phyloP scores from a whole-genome alignment of 129 eudicot genomes.

The Erigeron canadensis region DNA sequence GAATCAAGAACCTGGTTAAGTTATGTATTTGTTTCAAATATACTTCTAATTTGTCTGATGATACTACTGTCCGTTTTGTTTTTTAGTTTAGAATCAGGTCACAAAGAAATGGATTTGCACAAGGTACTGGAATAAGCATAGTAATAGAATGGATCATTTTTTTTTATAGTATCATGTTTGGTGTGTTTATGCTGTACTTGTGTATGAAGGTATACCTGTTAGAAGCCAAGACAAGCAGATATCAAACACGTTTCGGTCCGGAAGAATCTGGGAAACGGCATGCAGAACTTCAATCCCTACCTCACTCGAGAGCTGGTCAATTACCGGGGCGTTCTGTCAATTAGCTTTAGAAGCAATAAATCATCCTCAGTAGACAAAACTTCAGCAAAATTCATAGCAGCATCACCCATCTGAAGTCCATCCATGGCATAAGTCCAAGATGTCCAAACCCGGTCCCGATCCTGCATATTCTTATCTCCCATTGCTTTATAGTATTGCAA shows the following conservation, averaged over 20 bases:
- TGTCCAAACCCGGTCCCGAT: slow-evolving; percentile 87
- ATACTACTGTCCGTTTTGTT: background rate
- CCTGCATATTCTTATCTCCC: slow-evolving; percentile 70
- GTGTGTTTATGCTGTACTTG: background rate
- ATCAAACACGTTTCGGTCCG: slow-evolving; percentile 79
- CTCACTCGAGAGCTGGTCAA: slow-evolving; percentile 84
- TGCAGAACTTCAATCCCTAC: slow-evolving; percentile 73
- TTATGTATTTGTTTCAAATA: background rate
- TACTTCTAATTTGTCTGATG: background rate
- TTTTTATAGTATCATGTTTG: no score
- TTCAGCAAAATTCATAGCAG: slow-evolving; percentile 87
- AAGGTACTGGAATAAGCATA: no score
- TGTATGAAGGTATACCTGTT: slow-evolving; percentile 58
- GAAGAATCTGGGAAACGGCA: slow-evolving; percentile 72
- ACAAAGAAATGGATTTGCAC: no score
- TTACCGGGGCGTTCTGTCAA: slow-evolving; percentile 83
- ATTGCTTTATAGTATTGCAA: no score
- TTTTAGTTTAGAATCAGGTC: background rate
- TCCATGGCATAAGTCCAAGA: slow-evolving; percentile 98
- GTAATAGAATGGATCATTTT: no score
- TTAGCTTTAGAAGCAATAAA: slow-evolving; percentile 79
- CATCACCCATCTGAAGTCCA: slow-evolving; percentile 81
- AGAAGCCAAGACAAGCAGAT: slow-evolving; percentile 88
- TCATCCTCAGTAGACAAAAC: slow-evolving; percentile 89
- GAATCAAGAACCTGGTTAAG: background rate